Base-by-base conservation (phyloP, 2,329 filamentous ascomycete genomes). In the Aspergillus sp. region DNA sequence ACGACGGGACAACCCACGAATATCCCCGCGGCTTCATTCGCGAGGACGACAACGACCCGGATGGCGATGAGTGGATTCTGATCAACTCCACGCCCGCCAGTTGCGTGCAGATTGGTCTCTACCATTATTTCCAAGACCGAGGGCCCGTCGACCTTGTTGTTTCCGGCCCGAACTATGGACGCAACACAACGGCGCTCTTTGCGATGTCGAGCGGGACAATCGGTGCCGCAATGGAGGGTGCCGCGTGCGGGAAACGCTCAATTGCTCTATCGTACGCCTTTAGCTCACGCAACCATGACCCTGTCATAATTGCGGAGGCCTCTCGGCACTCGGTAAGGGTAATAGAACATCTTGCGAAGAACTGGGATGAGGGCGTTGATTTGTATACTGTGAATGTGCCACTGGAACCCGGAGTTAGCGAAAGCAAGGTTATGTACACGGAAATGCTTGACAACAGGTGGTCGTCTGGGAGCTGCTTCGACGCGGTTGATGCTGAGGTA, bases 381-480 rank as follows among this genome's bases (percentile, higher is more conserved):
- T 77, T 98, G n/a, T 98, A 96, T 74, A 89, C 84, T 48, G 87
- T 98, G 65, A 98, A 98, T 70, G 89, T 98, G 8, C 93, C 95
- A 18, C 79, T 98, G 11, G 82, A 95, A 13, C 87, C 90, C 58
- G 88, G 86, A 6, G 85, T 97, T 1, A 88, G 88, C 64, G 71
- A 78, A 17, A 82, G 83, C 53, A 91, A 90, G 76, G 86, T 93
- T 4, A 68, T 95, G n/a, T 96, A 87, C 78, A 93, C 95, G 2
- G 79, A 85, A 60, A 89, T 97, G 83, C 77, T 98, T 68, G 91
- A 96, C 76, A 99, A 98, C 73, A 87, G 89, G 69, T 99, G 95
- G 95, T 81, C 80, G 18, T 81, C 83, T n/a, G 90, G 89, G 3
- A 90, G 89, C 56, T 96, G 91, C 70, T 98, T 97, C 74, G 83